phyloP scores from a whole-genome alignment of 1,284 basidiomycete species.

The Phlebopus sp. region DNA sequence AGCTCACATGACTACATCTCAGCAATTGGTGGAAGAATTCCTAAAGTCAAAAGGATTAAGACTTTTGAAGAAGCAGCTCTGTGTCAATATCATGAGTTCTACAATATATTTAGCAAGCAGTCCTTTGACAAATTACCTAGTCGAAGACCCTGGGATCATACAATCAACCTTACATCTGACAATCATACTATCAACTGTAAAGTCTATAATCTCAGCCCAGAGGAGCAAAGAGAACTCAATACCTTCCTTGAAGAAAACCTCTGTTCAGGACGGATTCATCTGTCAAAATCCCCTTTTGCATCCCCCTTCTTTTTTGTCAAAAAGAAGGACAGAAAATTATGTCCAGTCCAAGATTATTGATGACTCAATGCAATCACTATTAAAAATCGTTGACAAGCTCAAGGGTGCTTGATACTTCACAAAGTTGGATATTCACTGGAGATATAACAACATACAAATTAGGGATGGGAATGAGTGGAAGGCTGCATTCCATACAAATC shows the following conservation, averaged over 20 bases:
- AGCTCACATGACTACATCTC: too few species aligned
- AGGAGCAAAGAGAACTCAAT: slow-evolving; percentile 11
- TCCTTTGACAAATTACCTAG: too few species aligned
- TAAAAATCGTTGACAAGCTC: slow-evolving; percentile 31
- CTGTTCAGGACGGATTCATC: slow-evolving; percentile 3
- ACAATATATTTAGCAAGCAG: too few species aligned
- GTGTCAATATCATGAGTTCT: too few species aligned
- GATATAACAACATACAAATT: slow-evolving; percentile 14
- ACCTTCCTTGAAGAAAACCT: slow-evolving; percentile 27
- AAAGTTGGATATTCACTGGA: slow-evolving; percentile 28
- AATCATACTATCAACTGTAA: not conserved
- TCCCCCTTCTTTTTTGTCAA: slow-evolving; percentile 33
- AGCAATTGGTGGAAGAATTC: too few species aligned
- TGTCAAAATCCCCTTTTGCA: slow-evolving; percentile 16
- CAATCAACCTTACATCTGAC: too few species aligned
- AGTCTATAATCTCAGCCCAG: not conserved
- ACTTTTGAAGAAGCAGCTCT: too few species aligned
- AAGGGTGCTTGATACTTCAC: slow-evolving; percentile 24
- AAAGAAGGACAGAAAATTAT: slow-evolving; percentile 35
- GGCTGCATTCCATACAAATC: not conserved
- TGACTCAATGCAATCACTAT: slow-evolving; percentile 30
- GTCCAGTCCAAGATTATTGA: slow-evolving; percentile 31
- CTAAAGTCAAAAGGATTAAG: too few species aligned
- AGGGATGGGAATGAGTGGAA: not conserved
- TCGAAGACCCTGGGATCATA: too few species aligned